Evolutionary conservation across 306 rosid genomes (phyloP), one percentile per base, ranked within the genome.

Genomic region (Notholithocarpus densiflorus): DNA sequence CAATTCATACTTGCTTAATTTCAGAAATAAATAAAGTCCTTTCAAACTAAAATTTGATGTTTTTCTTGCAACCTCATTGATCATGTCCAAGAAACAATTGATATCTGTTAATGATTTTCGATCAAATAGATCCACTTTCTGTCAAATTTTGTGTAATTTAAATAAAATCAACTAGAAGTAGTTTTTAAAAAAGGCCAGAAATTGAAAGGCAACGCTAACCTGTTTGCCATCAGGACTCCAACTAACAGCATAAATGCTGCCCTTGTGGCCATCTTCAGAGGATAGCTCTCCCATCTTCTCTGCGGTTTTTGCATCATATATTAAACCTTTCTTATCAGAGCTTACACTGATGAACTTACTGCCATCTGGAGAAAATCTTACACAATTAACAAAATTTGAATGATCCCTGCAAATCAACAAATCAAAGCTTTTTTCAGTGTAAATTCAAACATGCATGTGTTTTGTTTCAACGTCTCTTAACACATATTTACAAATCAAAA

Each of bases 201-300:
- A 40, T 40, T 40, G 2, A 40, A 75, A 69, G 68, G 48, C 23
- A 20, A 75, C 20, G 51, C 82, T 84, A 77, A 95, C 97, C 91
- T 86, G 91, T 73, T 91, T 95, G n/a, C 98, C 96, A 90, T 95
- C 96, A 57, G 97, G 90, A 86, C 96, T 95, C 96, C 98, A 95
- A 85, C 97, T 91, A 84, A 90, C 91, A 72, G 98, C 97, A 83
- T 95, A 95, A 81, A 95, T 91, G 84, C 94, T 95, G 60, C 99
- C 98, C 53, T 93, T 89, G 80, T 95, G 98, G 29, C 92, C 97
- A 76, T 92, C 96, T 82, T 91, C 97, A 21, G 97, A 87, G 21
- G 92, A 93, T 73, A 95, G 86, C 84, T 89, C 99, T 19, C 99
- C 98, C 6, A 95, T 91, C 90, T 87, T 95, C 73, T 86, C 98